These are phyloP conservation scores for Chaetomiaceae sp. DNA, from an alignment of 2,329 filamentous ascomycete genomes.

Conservation along the genomic window DNA sequence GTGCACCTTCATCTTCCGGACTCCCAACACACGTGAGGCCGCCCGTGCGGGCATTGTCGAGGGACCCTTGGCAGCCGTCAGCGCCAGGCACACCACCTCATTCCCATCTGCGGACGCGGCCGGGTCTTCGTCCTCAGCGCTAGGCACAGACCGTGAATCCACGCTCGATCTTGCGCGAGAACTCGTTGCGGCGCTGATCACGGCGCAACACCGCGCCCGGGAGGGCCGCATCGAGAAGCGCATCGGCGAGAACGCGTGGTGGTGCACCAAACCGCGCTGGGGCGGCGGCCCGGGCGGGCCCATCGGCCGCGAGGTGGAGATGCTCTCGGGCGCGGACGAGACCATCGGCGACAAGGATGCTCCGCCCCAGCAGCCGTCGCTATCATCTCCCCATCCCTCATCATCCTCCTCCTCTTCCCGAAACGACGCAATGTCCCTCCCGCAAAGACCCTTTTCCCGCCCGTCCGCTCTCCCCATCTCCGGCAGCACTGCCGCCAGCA, in stretches of 20 bases:
- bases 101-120: conserved; percentile 33
- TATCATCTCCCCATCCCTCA: background rate
- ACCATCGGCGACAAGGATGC: conserved; percentile 42
- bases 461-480: background rate
- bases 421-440: conserved; percentile 3
- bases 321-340: conserved; percentile 30
- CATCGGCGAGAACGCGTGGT: conserved; percentile 56
- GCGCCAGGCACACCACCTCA: conserved; percentile 47
- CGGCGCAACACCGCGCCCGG: conserved; percentile 57
- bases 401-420: conserved; percentile 12
- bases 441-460: conserved; percentile 8
- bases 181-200: conserved; percentile 52
- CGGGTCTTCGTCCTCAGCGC: background rate
- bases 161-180: conserved; percentile 57
- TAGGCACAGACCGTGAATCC: conserved; percentile 41
- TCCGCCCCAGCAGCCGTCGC: conserved; percentile 19
- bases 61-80: conserved; percentile 56
- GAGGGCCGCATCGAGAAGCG: conserved; percentile 50
- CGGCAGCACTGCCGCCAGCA: conserved; percentile 4
- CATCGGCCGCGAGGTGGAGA: conserved; percentile 55
- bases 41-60: conserved; percentile 55
- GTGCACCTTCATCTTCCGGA: conserved; percentile 55
- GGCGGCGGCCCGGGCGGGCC: conserved; percentile 57
- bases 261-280: conserved; percentile 55
- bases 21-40: conserved; percentile 52